Conservation (phyloP, 2,329 filamentous ascomycete genomes). For the Fusarium albidum region DNA sequence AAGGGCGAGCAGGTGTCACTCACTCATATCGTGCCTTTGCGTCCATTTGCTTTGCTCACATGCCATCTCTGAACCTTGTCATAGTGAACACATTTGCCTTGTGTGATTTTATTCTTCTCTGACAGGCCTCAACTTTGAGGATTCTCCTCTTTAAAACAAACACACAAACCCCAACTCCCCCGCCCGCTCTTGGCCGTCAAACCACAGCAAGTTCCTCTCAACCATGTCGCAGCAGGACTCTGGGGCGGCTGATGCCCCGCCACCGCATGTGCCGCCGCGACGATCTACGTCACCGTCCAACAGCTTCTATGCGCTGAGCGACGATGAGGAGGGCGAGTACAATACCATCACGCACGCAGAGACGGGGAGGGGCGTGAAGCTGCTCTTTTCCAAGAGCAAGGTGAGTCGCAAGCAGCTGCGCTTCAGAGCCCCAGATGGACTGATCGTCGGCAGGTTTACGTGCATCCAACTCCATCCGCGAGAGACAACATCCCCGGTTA, state of each 20-base stretch:
- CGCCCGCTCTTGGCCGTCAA: not conserved
- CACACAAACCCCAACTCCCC: not conserved
- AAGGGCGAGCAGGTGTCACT: slow-evolving; percentile 10
- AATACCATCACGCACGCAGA: slow-evolving; percentile 87
- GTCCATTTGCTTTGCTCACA: slow-evolving; percentile 23
- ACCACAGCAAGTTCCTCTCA: slow-evolving; percentile 1
- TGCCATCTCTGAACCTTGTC: slow-evolving; percentile 18
- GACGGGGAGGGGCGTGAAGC: slow-evolving; percentile 84
- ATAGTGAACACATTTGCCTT: slow-evolving; percentile 5
- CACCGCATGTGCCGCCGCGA: slow-evolving; percentile 41
- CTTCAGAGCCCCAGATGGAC: slow-evolving; percentile 1
- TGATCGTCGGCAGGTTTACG: slow-evolving; percentile 75
- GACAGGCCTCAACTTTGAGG: not conserved
- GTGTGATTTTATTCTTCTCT: slow-evolving; percentile 3
- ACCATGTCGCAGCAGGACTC: slow-evolving; percentile 38
- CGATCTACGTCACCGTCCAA: slow-evolving; percentile 75
- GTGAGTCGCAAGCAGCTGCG: slow-evolving; percentile 51
- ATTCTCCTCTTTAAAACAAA: not conserved
- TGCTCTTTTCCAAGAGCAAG: slow-evolving; percentile 97
- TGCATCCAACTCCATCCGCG: slow-evolving; percentile 90
- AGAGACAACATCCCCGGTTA: slow-evolving; percentile 97
- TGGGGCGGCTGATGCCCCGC: slow-evolving; percentile 34
- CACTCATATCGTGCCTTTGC: slow-evolving; percentile 13
- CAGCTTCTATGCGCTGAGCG: slow-evolving; percentile 94
- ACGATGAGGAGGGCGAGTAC: slow-evolving; percentile 95